A percentile compares a stretch with the other conserved stretches of the same genome.
Evolutionary conservation across 352 stramenopile genomes (phyloP).

Genomic region (Phytophthora citricola): DNA sequence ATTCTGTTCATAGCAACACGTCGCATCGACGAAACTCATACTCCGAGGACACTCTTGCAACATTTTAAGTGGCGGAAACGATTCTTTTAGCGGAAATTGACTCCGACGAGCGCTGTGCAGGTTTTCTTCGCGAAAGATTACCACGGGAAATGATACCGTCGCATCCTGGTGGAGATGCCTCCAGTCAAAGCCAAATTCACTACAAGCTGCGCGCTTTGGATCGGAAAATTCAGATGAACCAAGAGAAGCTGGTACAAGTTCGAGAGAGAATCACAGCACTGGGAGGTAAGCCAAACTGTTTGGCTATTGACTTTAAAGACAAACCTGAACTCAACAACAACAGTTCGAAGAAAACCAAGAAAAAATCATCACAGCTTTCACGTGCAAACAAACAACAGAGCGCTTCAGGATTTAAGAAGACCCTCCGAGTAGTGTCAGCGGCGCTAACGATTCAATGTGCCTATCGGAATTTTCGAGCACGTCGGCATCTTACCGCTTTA

Average conservation of each 20-base stretch:
- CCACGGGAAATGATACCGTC: slow-evolving; percentile 2
- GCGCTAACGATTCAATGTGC: slow-evolving; percentile 40
- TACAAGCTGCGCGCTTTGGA: slow-evolving; percentile 39
- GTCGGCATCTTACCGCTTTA: slow-evolving; percentile 28
- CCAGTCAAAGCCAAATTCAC: slow-evolving; percentile 24
- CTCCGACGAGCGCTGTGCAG: slow-evolving; percentile 42
- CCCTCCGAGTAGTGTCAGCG: slow-evolving; percentile 5
- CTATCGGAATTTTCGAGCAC: slow-evolving; percentile 38
- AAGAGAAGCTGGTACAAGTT: slow-evolving; percentile 46
- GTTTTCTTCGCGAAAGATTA: slow-evolving; percentile 35
- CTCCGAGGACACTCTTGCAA: slow-evolving; percentile 22
- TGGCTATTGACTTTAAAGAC: background rate
- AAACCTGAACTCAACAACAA: background rate
- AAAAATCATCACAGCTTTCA: background rate
- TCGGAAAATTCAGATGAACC: slow-evolving; percentile 48
- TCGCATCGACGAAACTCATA: slow-evolving; percentile 15
- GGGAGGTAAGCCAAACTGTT: slow-evolving; percentile 10
- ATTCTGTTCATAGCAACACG: background rate
- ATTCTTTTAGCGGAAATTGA: slow-evolving; percentile 53
- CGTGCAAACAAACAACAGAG: slow-evolving; percentile 4
- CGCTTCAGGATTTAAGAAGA: background rate
- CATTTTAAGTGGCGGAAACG: slow-evolving; percentile 44
- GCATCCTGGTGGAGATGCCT: background rate
- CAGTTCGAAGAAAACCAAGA: slow-evolving; percentile 1
- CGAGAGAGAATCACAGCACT: slow-evolving; percentile 36